Conservation (phyloP, 306 rosid genomes). For the Malus orientalis region DNA sequence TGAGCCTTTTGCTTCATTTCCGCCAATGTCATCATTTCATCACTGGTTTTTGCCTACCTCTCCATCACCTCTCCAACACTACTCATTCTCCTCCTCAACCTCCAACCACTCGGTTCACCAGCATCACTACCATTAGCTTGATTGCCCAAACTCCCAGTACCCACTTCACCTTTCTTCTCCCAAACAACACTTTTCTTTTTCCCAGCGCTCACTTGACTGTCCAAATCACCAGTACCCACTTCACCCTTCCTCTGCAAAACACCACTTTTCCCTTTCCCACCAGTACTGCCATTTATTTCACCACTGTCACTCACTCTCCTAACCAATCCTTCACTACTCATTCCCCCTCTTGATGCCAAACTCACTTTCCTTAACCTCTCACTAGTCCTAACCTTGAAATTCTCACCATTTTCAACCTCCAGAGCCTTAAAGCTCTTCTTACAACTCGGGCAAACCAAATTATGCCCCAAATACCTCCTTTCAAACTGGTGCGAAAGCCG, state of each 20-base stretch:
- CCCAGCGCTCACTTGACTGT: neutral
- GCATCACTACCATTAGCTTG: constrained; percentile 3
- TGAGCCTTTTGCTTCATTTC: constrained; percentile 39
- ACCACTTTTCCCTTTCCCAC: constrained; percentile 15
- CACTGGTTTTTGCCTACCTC: constrained; percentile 40
- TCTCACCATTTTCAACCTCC: constrained; percentile 31
- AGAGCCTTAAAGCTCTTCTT: constrained; percentile 61
- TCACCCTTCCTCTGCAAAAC: neutral
- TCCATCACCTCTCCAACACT: constrained; percentile 65
- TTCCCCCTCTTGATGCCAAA: constrained; percentile 3
- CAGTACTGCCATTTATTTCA: constrained; percentile 13
- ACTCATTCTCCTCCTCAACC: constrained; percentile 52
- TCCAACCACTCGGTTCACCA: constrained; percentile 26
- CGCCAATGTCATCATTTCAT: constrained; percentile 80
- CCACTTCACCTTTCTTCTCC: neutral
- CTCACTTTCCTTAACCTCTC: constrained; percentile 16
- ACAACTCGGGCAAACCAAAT: constrained; percentile 71
- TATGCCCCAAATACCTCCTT: constrained; percentile 56
- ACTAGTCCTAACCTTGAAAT: constrained; percentile 23
- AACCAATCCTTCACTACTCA: neutral
- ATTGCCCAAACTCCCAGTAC: constrained; percentile 9
- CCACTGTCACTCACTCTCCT: constrained; percentile 1
- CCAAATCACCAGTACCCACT: neutral
- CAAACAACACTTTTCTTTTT: neutral
- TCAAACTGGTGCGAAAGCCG: constrained; percentile 72